These are phyloP conservation scores for Mucor saturninus DNA, from an alignment of 371 early-diverging fungal genomes.

Conservation along the genomic window DNA sequence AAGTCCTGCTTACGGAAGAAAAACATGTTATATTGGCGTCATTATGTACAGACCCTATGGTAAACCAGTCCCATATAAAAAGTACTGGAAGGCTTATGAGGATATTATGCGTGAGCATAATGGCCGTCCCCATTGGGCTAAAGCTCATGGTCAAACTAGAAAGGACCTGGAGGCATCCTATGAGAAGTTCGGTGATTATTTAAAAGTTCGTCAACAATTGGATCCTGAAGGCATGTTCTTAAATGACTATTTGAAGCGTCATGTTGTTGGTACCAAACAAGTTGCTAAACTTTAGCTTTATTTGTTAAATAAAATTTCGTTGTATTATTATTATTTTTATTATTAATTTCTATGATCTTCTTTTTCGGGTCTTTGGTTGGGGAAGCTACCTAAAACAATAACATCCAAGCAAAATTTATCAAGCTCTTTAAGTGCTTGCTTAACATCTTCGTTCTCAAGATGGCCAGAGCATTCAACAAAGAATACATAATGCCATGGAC, in stretches of 20 bases:
- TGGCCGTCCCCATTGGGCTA: constrained; percentile 91
- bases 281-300: constrained; percentile 13
- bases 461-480: constrained; percentile 89
- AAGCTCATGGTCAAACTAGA: constrained; percentile 68
- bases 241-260: constrained; percentile 76
- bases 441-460: constrained; percentile 67
- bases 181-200: constrained; percentile 70
- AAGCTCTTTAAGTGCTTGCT: constrained; percentile 65
- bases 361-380: constrained; percentile 67
- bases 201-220: constrained; percentile 57
- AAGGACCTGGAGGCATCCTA: constrained; percentile 63
- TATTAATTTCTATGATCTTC: too few relatives aligned
- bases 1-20: constrained; percentile 74
- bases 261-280: constrained; percentile 44
- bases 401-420: constrained; percentile 77
- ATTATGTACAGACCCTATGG: constrained; percentile 88
- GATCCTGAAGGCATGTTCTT: constrained; percentile 80
- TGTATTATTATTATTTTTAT: background rate
- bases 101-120: constrained; percentile 72
- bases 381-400: constrained; percentile 84
- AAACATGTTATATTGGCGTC: constrained; percentile 83
- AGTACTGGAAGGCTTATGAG: constrained; percentile 81
- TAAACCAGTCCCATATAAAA: constrained; percentile 72
- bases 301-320: background rate
- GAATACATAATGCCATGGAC: constrained; percentile 93